Evolutionary conservation across 1,284 basidiomycete genomes (phyloP).

Genomic region (Omphalotus olearius): DNA sequence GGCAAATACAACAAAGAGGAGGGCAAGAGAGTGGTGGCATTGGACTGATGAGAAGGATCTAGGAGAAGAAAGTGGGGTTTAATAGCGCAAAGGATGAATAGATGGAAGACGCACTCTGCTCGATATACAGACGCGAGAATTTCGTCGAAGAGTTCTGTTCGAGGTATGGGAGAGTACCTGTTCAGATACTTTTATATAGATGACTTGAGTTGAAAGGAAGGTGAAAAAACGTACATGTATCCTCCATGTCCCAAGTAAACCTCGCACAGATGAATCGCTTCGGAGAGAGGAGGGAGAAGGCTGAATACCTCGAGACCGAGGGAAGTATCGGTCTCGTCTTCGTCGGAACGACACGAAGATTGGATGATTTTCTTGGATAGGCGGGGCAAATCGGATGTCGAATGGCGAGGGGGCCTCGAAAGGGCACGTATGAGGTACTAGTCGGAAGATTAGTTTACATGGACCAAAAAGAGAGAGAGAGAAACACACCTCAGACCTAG

Average conservation of each 20-base stretch:
- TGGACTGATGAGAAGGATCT: slow-evolving; percentile 31
- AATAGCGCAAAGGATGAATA: no score
- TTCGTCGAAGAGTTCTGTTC: slow-evolving; percentile 16
- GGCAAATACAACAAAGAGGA: slow-evolving; percentile 54
- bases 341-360: slow-evolving; percentile 5
- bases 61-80: slow-evolving; percentile 10
- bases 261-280: slow-evolving; percentile 51
- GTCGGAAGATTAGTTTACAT: not conserved
- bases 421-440: slow-evolving; percentile 16
- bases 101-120: slow-evolving; percentile 7
- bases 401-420: slow-evolving; percentile 18
- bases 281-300: slow-evolving; percentile 44
- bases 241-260: slow-evolving; percentile 50
- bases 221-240: slow-evolving; percentile 36
- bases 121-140: slow-evolving; percentile 13
- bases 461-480: not conserved
- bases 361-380: slow-evolving; percentile 22
- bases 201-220: not conserved
- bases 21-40: slow-evolving; percentile 41
- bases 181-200: not conserved
- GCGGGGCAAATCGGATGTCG: slow-evolving; percentile 23
- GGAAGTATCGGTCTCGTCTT: slow-evolving; percentile 24
- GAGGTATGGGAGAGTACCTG: slow-evolving; percentile 12
- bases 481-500: slow-evolving; percentile 50
- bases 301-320: slow-evolving; percentile 36